Evolutionary conservation across 139 green algal species (phyloP).

Genomic region (Haematococcus sp.): DNA sequence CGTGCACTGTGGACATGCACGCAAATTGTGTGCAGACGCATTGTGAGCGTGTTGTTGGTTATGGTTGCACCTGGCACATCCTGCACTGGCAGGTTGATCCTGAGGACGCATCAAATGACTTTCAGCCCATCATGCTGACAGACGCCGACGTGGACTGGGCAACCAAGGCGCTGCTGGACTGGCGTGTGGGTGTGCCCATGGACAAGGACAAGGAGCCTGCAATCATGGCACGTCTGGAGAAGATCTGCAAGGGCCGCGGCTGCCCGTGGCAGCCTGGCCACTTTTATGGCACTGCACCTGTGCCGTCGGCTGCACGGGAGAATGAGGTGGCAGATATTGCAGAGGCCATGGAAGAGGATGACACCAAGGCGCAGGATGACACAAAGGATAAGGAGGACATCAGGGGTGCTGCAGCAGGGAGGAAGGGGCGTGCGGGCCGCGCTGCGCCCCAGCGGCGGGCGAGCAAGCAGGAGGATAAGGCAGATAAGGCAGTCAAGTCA

Average conservation of each 20-base stretch:
- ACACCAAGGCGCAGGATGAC: constrained; percentile 1
- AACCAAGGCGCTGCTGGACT: constrained; percentile 69
- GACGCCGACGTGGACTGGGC: constrained; percentile 60
- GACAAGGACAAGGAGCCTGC: constrained; percentile 30
- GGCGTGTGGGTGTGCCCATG: constrained; percentile 42
- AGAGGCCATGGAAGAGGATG: not conserved
- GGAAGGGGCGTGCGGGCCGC: not conserved
- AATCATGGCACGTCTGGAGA: constrained; percentile 30
- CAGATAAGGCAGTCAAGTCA: constrained; percentile 14
- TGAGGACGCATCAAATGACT: constrained; percentile 53
- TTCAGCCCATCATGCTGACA: constrained; percentile 75
- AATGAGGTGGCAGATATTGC: not conserved
- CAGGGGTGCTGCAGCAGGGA: not conserved
- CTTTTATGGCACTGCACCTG: constrained; percentile 16
- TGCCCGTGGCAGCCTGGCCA: constrained; percentile 34
- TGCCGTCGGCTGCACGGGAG: not conserved
- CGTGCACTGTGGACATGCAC: too few relatives aligned
- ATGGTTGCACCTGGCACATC: too few relatives aligned
- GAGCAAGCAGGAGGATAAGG: not conserved
- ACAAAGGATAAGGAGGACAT: not conserved
- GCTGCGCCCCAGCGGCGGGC: not conserved
- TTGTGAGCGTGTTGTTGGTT: too few relatives aligned
- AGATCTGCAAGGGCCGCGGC: constrained; percentile 40
- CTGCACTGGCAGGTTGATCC: constrained; percentile 8
- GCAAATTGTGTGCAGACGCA: too few relatives aligned